A percentile compares a stretch with the other conserved stretches of the same genome.
Evolutionary conservation across 306 rosid genomes (phyloP).

Genomic region (Prunus persica): DNA sequence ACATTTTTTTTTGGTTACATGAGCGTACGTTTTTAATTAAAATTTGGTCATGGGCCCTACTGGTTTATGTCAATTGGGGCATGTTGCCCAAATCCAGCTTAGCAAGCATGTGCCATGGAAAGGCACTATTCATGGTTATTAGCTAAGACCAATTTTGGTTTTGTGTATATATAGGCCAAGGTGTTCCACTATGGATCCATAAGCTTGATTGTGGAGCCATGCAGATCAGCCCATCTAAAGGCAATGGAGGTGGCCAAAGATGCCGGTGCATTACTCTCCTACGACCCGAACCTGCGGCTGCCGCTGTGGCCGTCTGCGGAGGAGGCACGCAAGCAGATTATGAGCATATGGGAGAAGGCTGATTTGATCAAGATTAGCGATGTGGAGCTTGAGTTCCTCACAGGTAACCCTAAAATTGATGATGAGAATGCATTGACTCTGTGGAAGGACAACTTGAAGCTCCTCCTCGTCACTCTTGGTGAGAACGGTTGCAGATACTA

Average conservation of each 20-base stretch:
- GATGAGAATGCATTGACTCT: conserved; percentile 72
- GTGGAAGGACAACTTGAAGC: conserved; percentile 80
- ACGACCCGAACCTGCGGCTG: conserved; percentile 79
- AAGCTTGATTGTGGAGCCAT: conserved; percentile 97
- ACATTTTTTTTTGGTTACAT: neutral
- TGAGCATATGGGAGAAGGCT: conserved; percentile 90
- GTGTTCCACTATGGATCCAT: conserved; percentile 91
- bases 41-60: neutral
- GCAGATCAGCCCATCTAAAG: conserved; percentile 89
- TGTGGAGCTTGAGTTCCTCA: conserved; percentile 82
- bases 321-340: conserved; percentile 81
- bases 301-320: conserved; percentile 75
- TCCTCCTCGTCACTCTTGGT: conserved; percentile 92
- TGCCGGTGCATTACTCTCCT: conserved; percentile 83
- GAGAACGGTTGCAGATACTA: conserved; percentile 88
- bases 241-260: conserved; percentile 88
- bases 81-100: neutral
- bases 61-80: neutral
- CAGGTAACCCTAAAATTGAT: conserved; percentile 62
- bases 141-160: neutral
- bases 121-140: too few species aligned
- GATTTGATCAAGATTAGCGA: conserved; percentile 88
- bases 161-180: conserved; percentile 51
- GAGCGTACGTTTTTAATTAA: neutral
- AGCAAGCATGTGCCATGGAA: neutral